Base-by-base conservation (phyloP, 2,329 filamentous ascomycete genomes). In the Alternaria novae-zelandiae region DNA sequence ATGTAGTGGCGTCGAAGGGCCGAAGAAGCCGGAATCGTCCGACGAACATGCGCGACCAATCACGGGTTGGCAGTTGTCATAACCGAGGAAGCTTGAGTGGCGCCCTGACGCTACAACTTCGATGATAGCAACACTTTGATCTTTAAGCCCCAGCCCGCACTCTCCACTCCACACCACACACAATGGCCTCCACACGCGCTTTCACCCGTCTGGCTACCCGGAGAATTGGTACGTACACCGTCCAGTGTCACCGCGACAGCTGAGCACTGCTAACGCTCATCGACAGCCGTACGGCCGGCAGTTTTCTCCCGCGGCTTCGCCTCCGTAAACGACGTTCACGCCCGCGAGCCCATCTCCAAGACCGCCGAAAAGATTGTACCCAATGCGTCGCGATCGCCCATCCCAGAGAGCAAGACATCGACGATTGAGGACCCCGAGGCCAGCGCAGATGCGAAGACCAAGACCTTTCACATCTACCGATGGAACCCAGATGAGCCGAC, bases 381-480 rank as follows among this genome's bases (percentile, higher is more conserved):
- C 15, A 68, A 78, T 57, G 63, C 72, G 3, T 62, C 74, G 44
- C 64, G 68, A 47, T 65, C 69, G 25, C 70, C 77, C 21, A 71
- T 82, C 28, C 80, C 85, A 60, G 79, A 83, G 81, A 82, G 79
- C 69, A 79, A 90, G 80, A 86, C 88, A 36, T 86, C 88, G 53
- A 87, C 88, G 54, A 83, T 88, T 61, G 82, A 88, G 70, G 87
- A 91, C 73, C 86, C 91, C 59, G 86, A 85, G 75, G 79, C 84
- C 57, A 84, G 82, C 68, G 80, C 85, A 70, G 82, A 86, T 64
- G 82, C 89, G 49, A 87, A 86, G 74, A 89, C 92, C 84, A 98
- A 97, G 90, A 94, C 91, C 55, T 99, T 99, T 89, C 91, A 97
- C 83, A 91, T 99, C 86, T 99, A 99, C 89, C 90, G 96, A 81